Base-by-base conservation (phyloP, 306 rosid species). In the Fagus crenata region DNA sequence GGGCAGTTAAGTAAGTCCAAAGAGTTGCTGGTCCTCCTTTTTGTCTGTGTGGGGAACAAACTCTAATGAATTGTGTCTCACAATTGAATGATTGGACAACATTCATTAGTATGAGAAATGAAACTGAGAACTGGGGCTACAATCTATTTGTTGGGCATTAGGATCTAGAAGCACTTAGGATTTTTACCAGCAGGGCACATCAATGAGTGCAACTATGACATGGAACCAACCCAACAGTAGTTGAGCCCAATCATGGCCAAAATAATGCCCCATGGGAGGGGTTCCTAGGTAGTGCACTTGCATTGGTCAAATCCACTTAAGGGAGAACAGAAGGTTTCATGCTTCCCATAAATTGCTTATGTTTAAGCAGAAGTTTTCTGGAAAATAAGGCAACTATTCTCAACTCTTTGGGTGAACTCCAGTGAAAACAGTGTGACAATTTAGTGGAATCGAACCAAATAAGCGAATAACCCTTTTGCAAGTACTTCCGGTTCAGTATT, bases 121-220 rank as follows among this genome's bases (percentile, higher is more conserved):
- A 32, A 60, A 12, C 67, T 12, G 56, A 53, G 56, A 31, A 32
- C 11, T 59, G 37, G 37, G 31, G 37, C 65, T 59, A 28, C 65
- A 28, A 59, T 59, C 65, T 59, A 22, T 59, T 59, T 22, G 31
- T 31, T 65, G 71, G 71, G 32, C 71, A 65, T 65, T 65, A 65
- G 43, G 49, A n/a, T 65, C 12, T 65, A 39, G 49, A 15, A 39
- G 71, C 71, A 65, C 49, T 31, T 65, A 39, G 31, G 17, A 7
- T 35, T 39, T 65, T 65, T 12, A 12, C 67, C 67, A 39, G 31
- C 31, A 65, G 71, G 71, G 33, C 40, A 65, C 49, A 64, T 15
- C 70, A 36, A 63, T 65, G 70, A 65, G 70, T 65, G 70, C 49
- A 65, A 65, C 49, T 39, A 65, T 65, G 71, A 39, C 71, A 39